Evolutionary conservation across 2,329 filamentous ascomycete species (phyloP).

Genomic region (Cladosporium cucumerinum): DNA sequence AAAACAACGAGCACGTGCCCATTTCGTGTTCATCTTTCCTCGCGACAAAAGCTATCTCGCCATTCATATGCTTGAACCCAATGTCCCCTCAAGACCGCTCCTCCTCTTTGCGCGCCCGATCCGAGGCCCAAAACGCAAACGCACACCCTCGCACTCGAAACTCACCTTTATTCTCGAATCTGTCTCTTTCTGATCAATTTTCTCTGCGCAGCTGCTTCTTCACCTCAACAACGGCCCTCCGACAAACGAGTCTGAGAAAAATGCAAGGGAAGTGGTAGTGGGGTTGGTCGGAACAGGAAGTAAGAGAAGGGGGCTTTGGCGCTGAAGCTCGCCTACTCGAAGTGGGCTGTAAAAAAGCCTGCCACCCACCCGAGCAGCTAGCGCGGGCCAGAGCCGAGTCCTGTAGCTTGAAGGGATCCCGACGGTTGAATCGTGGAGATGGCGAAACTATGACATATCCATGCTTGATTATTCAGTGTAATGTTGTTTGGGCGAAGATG

Average conservation of each 20-base stretch:
- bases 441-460: background rate
- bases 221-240: slow-evolving; percentile 16
- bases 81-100: background rate
- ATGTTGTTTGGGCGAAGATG: background rate
- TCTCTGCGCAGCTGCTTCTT: slow-evolving; percentile 15
- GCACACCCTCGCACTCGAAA: background rate
- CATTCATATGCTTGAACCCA: background rate
- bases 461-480: background rate
- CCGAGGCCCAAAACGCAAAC: background rate
- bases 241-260: slow-evolving; percentile 15
- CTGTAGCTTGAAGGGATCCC: background rate
- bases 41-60: background rate
- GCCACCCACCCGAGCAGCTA: slow-evolving; percentile 1
- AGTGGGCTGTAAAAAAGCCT: slow-evolving; percentile 17
- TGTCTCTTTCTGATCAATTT: slow-evolving; percentile 6
- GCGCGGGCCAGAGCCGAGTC: background rate
- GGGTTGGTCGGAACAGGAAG: background rate
- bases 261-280: slow-evolving; percentile 11
- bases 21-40: background rate
- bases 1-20: background rate
- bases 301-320: background rate
- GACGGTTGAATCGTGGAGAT: slow-evolving; percentile 2
- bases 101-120: background rate
- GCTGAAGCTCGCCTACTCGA: slow-evolving; percentile 10
- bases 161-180: slow-evolving; percentile 14